Base-by-base conservation (phyloP, 306 rosid species). In the Gleditsia sinensis region DNA sequence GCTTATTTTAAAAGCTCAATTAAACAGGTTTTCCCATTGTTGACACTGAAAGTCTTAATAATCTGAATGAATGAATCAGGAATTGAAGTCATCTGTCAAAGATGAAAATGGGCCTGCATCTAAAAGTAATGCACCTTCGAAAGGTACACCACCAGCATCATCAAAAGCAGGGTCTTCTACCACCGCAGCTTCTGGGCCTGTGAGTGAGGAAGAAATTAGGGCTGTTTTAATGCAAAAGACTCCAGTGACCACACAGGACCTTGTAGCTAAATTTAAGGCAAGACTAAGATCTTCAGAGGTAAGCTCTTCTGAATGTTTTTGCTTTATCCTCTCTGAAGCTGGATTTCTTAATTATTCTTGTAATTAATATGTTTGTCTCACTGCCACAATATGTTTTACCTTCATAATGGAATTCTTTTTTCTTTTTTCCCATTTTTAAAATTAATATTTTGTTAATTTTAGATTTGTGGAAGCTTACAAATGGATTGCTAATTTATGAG, bases 241-340 rank as follows among this genome's bases (percentile, higher is more conserved):
- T 43, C 97, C 93, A 25, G 90, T 94, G 74, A 94, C 97, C 25
- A 91, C 97, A 6, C 94, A 88, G 81, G 98, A 90, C 82, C 97
- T 94, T 72, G 97, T 94, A 39, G 92, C 90, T 40, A 94, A 80
- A 81, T 94, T 94, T 75, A 92, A 82, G 85, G 96, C 94, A 54
- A 87, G 98, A 65, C 71, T 94, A 39, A 83, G 88, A 86, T 71
- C 71, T 34, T 64, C 79, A 0, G 95, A 88, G 97, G 97, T 91
- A 83, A 68, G 84, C 67, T 64, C 32, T 67, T 19, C 56, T 32
- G 23, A 10, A 42, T 7, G 55, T 24, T 71, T 30, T 73, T 73
- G 69, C 33, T 72, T 69, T 70, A 49, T 55, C 70, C 53, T 71
- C 42, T 7, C 7, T 34, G n/a, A 12, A 60, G 48, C 37, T n/a